A percentile compares a stretch with the other conserved stretches of the same genome.
These are phyloP conservation scores for Pseudogymnoascus sp. DNA, from an alignment of 2,329 filamentous ascomycete genomes.

Conservation along the genomic window DNA sequence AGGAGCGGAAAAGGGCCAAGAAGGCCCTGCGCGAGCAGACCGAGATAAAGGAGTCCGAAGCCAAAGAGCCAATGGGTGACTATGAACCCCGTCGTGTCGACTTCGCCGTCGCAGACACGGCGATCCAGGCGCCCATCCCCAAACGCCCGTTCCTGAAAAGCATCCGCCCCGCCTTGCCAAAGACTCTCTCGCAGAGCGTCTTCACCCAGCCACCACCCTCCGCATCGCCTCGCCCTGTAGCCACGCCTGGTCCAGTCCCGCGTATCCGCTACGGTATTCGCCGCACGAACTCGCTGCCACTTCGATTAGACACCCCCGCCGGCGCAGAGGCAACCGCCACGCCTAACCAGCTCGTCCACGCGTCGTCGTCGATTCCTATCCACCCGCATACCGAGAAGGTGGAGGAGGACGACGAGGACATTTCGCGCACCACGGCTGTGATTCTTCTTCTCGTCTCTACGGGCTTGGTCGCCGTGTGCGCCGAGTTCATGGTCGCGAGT, in stretches of 20 bases:
- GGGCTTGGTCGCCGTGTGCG: slow-evolving; percentile 57
- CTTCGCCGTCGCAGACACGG: slow-evolving; percentile 39
- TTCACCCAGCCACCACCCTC: slow-evolving; percentile 43
- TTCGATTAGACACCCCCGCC: slow-evolving; percentile 37
- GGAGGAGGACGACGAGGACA: slow-evolving; percentile 34
- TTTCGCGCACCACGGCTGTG: slow-evolving; percentile 48
- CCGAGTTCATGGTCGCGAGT: slow-evolving; percentile 61
- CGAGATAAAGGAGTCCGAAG: not conserved
- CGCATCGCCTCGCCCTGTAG: slow-evolving; percentile 18
- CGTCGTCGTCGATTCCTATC: not conserved
- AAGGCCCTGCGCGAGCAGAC: slow-evolving; percentile 9
- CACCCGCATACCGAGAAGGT: slow-evolving; percentile 4
- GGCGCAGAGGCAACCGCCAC: not conserved
- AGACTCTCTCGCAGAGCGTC: slow-evolving; percentile 62
- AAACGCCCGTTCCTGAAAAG: slow-evolving; percentile 48
- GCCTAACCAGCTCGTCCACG: not conserved
- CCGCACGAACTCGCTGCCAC: slow-evolving; percentile 66
- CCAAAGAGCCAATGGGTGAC: slow-evolving; percentile 16
- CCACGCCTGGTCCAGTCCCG: slow-evolving; percentile 37
- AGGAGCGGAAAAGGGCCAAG: slow-evolving; percentile 17
- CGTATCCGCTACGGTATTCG: slow-evolving; percentile 57
- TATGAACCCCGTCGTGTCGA: slow-evolving; percentile 48
- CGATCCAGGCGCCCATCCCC: slow-evolving; percentile 18
- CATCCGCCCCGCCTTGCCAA: slow-evolving; percentile 52
- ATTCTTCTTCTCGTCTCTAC: slow-evolving; percentile 56